Percentiles rank a stretch among this genome's conserved stretches.
These are phyloP conservation scores for Umbelopsis vinacea DNA, from an alignment of 192 early-diverging fungal species.

Conservation along the genomic window DNA sequence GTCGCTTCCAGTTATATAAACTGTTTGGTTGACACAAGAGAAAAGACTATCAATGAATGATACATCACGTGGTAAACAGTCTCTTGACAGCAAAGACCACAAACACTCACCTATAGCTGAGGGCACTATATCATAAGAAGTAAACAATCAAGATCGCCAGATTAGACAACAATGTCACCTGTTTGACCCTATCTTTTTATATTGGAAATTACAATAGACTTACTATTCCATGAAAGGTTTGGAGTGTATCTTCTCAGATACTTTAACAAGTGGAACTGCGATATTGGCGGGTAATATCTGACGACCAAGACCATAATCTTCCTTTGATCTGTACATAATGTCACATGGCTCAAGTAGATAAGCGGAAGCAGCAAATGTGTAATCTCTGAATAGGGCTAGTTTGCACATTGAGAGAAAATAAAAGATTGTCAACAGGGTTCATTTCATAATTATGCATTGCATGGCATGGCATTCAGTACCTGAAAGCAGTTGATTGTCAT, in stretches of 20 bases:
- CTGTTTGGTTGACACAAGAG: conserved; percentile 31
- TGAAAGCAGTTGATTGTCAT: conserved; percentile 73
- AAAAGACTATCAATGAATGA: not conserved
- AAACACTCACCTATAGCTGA: conserved; percentile 60
- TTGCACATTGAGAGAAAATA: not conserved
- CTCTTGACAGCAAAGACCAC: not conserved
- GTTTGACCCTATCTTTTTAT: not conserved
- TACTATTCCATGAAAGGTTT: conserved; percentile 80
- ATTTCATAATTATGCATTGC: too few relatives aligned
- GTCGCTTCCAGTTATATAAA: conserved; percentile 86
- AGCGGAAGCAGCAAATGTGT: conserved; percentile 84
- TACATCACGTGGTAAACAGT: not conserved
- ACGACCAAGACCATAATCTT: conserved; percentile 82
- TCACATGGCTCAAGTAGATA: conserved; percentile 93
- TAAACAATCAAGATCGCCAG: not conserved
- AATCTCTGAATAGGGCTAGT: conserved; percentile 82
- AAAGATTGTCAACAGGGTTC: not conserved
- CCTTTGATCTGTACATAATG: conserved; percentile 67
- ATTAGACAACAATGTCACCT: not conserved
- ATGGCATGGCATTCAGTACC: conserved; percentile 38
- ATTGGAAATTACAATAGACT: not conserved
- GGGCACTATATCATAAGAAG: conserved; percentile 40
- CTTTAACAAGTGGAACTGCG: conserved; percentile 72
- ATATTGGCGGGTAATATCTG: conserved; percentile 76
- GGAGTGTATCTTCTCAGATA: conserved; percentile 72